phyloP scores from a whole-genome alignment of 1,284 basidiomycete genomes.

The Irpex sp. region DNA sequence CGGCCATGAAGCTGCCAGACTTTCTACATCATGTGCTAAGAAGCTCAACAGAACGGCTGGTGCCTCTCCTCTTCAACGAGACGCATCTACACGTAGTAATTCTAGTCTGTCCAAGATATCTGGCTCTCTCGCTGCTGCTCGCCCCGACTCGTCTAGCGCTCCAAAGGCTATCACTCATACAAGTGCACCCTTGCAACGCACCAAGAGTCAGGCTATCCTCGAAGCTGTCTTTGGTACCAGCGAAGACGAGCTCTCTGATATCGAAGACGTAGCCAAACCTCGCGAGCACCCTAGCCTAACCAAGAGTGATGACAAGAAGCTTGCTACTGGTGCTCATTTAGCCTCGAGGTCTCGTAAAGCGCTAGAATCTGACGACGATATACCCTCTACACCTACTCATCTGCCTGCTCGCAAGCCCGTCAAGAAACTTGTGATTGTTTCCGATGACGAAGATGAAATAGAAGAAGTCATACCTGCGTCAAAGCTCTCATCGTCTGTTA shows the following conservation, averaged over 20 bases:
- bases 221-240: constrained; percentile 26
- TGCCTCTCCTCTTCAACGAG: too few species aligned
- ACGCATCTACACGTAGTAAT: too few species aligned
- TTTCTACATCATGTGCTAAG: too few species aligned
- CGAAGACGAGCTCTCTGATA: constrained; percentile 30
- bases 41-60: too few species aligned
- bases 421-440: constrained; percentile 3
- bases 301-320: not conserved
- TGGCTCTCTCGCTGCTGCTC: not conserved
- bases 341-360: not conserved
- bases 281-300: not conserved
- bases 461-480: constrained; percentile 9
- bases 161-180: constrained; percentile 3
- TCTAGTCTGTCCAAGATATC: not conserved
- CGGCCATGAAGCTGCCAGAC: not conserved
- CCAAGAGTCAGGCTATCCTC: constrained; percentile 19
- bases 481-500: constrained; percentile 2
- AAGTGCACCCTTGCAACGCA: constrained; percentile 8
- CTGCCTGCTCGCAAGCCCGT: not conserved
- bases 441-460: constrained; percentile 13
- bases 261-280: constrained; percentile 13
- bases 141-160: not conserved
- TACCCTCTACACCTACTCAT: constrained; percentile 6
- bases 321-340: not conserved
- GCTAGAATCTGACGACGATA: constrained; percentile 9